Evolutionary conservation across 192 early-diverging fungal species (phyloP).

Genomic region (Chytriomyces confervae): DNA sequence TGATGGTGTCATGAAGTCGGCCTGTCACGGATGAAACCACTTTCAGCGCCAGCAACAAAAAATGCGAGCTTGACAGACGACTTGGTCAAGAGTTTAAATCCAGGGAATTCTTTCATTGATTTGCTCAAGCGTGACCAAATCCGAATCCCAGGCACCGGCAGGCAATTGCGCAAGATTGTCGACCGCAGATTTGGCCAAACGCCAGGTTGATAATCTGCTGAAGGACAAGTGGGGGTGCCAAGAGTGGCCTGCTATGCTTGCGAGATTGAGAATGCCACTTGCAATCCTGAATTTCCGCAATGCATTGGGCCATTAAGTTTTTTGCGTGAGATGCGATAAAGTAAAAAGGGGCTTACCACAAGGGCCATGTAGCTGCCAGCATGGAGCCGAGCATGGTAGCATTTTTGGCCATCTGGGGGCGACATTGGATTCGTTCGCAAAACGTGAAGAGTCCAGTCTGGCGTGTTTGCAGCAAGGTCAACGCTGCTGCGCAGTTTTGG

Average conservation of each 20-base stretch:
- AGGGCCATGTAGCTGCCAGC: too few species aligned
- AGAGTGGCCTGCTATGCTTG: constrained; percentile 1
- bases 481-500: neutral
- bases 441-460: neutral
- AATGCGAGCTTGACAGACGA: neutral
- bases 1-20: neutral
- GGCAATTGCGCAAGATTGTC: neutral
- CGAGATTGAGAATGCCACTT: constrained; percentile 7
- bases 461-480: neutral
- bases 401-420: too few species aligned
- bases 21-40: neutral
- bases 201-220: constrained; percentile 29
- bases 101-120: neutral
- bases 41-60: constrained; percentile 9
- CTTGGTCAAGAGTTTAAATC: constrained; percentile 23
- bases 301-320: too few species aligned
- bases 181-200: neutral
- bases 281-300: neutral
- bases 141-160: neutral
- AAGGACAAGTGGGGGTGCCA: constrained; percentile 19
- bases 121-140: neutral
- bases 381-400: too few species aligned
- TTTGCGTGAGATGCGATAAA: too few species aligned
- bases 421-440: too few species aligned
- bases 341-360: too few species aligned